Evolutionary conservation across 2,329 filamentous ascomycete species (phyloP).

Genomic region (Passalora sequoiae): DNA sequence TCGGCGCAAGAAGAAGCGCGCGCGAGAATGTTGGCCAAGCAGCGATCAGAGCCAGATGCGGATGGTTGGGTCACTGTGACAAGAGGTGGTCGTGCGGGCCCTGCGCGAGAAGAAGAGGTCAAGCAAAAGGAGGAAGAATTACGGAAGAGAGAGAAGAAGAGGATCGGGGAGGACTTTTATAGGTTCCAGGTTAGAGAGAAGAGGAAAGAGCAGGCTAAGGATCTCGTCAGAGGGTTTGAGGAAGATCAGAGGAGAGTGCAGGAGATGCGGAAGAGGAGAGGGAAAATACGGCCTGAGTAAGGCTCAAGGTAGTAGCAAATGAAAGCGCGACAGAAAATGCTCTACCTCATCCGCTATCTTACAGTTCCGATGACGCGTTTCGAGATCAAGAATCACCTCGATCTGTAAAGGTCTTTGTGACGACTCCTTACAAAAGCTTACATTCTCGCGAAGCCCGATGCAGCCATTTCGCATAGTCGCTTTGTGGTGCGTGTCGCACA

Average conservation of each 20-base stretch:
- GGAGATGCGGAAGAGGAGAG: slow-evolving; percentile 25
- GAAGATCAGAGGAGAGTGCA: slow-evolving; percentile 25
- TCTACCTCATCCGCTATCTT: not conserved
- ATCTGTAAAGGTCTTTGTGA: no score
- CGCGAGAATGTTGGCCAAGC: slow-evolving; percentile 55
- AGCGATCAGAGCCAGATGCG: slow-evolving; percentile 78
- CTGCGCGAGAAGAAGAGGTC: slow-evolving; percentile 61
- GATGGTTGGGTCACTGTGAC: slow-evolving; percentile 94
- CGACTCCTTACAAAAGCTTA: not conserved
- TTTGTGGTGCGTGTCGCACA: not conserved
- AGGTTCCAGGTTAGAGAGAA: slow-evolving; percentile 76
- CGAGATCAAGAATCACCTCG: not conserved
- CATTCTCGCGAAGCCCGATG: not conserved
- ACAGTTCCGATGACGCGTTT: not conserved
- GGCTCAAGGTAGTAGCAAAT: not conserved
- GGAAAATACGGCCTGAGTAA: slow-evolving; percentile 23
- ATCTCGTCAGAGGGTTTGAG: slow-evolving; percentile 67
- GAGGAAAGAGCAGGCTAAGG: slow-evolving; percentile 67
- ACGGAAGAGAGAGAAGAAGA: slow-evolving; percentile 55
- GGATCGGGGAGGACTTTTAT: slow-evolving; percentile 69
- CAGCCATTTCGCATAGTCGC: not conserved
- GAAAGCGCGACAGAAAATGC: not conserved
- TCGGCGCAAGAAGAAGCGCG: slow-evolving; percentile 60
- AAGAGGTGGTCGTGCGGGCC: slow-evolving; percentile 66
- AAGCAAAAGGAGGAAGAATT: slow-evolving; percentile 59